phyloP scores from a whole-genome alignment of 2,329 filamentous ascomycete species.

The Diaporthe aspalathi region DNA sequence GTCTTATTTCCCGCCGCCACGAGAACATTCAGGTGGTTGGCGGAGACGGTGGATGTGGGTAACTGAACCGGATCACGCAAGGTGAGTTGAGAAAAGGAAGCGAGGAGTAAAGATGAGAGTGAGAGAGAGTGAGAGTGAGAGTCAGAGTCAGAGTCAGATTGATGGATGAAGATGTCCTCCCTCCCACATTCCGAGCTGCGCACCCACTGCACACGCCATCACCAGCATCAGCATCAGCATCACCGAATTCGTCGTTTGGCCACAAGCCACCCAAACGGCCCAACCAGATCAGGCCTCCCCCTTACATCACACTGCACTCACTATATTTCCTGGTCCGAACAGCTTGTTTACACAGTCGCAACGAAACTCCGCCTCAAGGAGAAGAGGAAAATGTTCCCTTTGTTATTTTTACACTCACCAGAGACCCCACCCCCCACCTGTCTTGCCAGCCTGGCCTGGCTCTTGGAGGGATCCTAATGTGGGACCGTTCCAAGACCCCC shows the following conservation, averaged over 20 bases:
- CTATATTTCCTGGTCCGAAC: not conserved
- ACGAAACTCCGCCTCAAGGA: not conserved
- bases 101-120: not conserved
- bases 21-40: not conserved
- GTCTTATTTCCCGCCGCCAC: not conserved
- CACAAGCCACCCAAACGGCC: constrained; percentile 21
- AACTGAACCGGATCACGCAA: not conserved
- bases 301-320: not conserved
- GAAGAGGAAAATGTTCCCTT: not conserved
- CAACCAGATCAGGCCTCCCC: not conserved
- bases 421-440: not conserved
- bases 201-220: constrained; percentile 18
- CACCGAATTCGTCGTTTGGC: not conserved
- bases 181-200: constrained; percentile 22
- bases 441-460: not conserved
- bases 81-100: constrained; percentile 1
- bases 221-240: constrained; percentile 20
- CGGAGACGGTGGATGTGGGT: not conserved
- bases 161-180: constrained; percentile 2
- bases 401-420: not conserved
- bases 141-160: not conserved
- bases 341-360: not conserved
- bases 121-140: not conserved
- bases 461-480: not conserved
- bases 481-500: not conserved